These are phyloP conservation scores for Rhizophagus prolifer DNA, from an alignment of 192 early-diverging fungal genomes.

Conservation along the genomic window DNA sequence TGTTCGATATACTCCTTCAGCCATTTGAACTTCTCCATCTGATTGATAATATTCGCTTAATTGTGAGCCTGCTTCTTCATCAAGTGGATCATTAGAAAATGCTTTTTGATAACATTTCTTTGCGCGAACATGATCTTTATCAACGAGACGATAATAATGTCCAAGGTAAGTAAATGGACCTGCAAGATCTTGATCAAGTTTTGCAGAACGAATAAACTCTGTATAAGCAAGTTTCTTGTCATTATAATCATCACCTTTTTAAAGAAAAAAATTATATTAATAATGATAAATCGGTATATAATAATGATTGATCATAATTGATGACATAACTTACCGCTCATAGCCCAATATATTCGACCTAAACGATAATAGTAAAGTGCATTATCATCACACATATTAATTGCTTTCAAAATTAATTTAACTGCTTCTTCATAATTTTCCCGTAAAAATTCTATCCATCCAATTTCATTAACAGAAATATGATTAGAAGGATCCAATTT, in stretches of 20 bases:
- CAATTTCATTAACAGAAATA: conserved; percentile 66
- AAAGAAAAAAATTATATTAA: neutral
- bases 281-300: neutral
- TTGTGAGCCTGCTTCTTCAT: conserved; percentile 64
- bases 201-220: conserved; percentile 70
- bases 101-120: conserved; percentile 82
- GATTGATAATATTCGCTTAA: conserved; percentile 65
- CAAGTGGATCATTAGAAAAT: conserved; percentile 62
- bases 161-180: conserved; percentile 79
- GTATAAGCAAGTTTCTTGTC: conserved; percentile 66
- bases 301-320: neutral
- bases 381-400: conserved; percentile 45
- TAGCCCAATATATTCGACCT: conserved; percentile 74
- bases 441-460: conserved; percentile 57
- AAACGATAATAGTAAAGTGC: conserved; percentile 64
- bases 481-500: conserved; percentile 45
- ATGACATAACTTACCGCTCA: conserved; percentile 54
- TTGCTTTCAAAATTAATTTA: conserved; percentile 51
- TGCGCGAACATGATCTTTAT: conserved; percentile 67
- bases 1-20: conserved; percentile 49
- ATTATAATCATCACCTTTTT: conserved; percentile 43
- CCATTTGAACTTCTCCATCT: conserved; percentile 45
- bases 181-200: conserved; percentile 60
- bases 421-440: conserved; percentile 56
- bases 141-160: conserved; percentile 71